phyloP scores from a whole-genome alignment of 1,139 yeast genomes.

The Saccharomycopsis hybrid region DNA sequence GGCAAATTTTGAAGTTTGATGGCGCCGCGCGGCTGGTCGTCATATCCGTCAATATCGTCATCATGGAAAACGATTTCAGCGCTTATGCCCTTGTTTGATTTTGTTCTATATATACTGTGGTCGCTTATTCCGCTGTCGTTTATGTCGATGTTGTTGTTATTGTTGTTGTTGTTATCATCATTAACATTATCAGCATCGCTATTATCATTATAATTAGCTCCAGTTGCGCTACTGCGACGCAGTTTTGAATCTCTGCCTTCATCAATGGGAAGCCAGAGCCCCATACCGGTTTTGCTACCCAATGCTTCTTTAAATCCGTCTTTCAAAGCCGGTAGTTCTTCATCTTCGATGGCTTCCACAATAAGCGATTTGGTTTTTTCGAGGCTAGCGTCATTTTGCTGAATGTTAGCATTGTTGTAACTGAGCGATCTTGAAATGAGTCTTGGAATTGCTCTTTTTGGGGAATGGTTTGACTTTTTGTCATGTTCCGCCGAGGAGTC shows the following conservation, averaged over 20 bases:
- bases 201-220: not conserved
- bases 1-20: conserved; percentile 19
- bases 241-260: not conserved
- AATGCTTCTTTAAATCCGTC: conserved; percentile 13
- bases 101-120: too few species aligned
- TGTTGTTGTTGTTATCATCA: not conserved
- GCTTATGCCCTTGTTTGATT: not conserved
- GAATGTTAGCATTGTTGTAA: not conserved
- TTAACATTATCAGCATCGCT: not conserved
- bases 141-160: too few species aligned
- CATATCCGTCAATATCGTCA: not conserved
- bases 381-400: not conserved
- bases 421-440: not conserved
- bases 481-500: not conserved
- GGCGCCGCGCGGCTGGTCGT: conserved; percentile 7
- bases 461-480: not conserved
- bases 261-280: conserved; percentile 16
- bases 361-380: not conserved
- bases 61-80: not conserved
- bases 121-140: too few species aligned
- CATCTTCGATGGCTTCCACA: conserved; percentile 4
- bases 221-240: too few species aligned
- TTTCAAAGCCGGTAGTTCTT: conserved; percentile 6
- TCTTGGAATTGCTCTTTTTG: not conserved
- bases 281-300: conserved; percentile 4